Evolutionary conservation across 225 moss, liverwort and hornwort genomes (phyloP).

Genomic region (Physcomitrium patens): DNA sequence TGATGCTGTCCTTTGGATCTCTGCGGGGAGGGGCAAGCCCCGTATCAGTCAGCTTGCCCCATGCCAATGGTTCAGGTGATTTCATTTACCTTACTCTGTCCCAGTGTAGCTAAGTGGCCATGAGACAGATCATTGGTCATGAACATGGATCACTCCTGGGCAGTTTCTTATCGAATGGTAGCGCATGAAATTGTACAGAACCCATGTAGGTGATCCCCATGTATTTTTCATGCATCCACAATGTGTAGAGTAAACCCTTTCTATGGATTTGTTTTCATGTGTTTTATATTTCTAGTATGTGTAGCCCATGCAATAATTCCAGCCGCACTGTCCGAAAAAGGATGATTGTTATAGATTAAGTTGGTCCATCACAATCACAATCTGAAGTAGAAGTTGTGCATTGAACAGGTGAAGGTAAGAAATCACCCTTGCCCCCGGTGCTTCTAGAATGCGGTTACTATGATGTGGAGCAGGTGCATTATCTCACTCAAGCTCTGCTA

Average conservation of each 20-base stretch:
- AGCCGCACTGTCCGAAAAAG: too few relatives aligned
- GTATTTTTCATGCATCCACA: background rate
- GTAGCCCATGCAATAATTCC: too few relatives aligned
- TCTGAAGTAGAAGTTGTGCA: background rate
- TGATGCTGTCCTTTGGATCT: slow-evolving; percentile 33
- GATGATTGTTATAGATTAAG: too few relatives aligned
- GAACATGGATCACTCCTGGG: too few relatives aligned
- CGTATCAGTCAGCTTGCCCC: background rate
- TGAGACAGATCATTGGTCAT: too few relatives aligned
- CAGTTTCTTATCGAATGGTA: too few relatives aligned
- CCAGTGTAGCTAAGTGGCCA: too few relatives aligned
- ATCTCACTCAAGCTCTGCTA: slow-evolving; percentile 38
- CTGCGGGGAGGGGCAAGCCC: slow-evolving; percentile 26
- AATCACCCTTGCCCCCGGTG: slow-evolving; percentile 18
- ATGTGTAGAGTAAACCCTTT: background rate
- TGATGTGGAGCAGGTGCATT: slow-evolving; percentile 41
- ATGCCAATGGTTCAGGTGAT: slow-evolving; percentile 27
- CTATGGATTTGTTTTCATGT: too few relatives aligned
- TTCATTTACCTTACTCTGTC: background rate
- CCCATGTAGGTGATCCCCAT: background rate
- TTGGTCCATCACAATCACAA: background rate
- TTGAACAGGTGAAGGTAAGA: slow-evolving; percentile 27
- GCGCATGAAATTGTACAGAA: too few relatives aligned
- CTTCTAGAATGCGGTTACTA: slow-evolving; percentile 36
- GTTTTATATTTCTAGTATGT: too few relatives aligned